Conservation (phyloP, 2,329 filamentous ascomycete genomes). For the Chrysoporthe puriensis region DNA sequence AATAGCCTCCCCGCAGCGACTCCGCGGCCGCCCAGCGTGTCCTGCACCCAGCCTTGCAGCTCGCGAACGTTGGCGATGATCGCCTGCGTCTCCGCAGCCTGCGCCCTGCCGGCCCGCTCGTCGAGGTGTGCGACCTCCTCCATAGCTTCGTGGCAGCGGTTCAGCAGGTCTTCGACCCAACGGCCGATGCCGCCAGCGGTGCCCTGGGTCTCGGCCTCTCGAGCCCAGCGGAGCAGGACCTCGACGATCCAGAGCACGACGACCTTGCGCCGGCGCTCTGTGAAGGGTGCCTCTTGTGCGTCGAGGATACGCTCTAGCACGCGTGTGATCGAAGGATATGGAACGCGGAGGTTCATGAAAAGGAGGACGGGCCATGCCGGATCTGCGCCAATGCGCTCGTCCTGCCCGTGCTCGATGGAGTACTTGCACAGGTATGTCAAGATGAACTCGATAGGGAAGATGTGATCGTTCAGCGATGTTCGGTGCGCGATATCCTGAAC, state of each 20-base stretch:
- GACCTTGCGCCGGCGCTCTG: constrained; percentile 51
- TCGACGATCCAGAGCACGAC: constrained; percentile 60
- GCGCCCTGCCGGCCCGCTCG: constrained; percentile 3
- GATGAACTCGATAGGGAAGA: constrained; percentile 65
- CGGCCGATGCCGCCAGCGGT: constrained; percentile 22
- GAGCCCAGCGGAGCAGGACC: constrained; percentile 53
- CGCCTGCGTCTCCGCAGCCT: constrained; percentile 5
- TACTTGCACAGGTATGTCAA: constrained; percentile 67
- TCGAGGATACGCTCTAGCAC: constrained; percentile 62
- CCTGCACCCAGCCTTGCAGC: constrained; percentile 13
- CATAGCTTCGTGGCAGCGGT: constrained; percentile 20
- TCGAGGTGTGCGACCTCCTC: constrained; percentile 20
- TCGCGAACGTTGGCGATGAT: constrained; percentile 8
- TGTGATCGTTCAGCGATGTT: constrained; percentile 66
- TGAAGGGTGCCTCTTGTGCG: constrained; percentile 63
- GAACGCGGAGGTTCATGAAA: constrained; percentile 59
- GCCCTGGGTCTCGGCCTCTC: constrained; percentile 52
- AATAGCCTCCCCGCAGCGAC: constrained; percentile 1
- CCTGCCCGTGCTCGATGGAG: constrained; percentile 60
- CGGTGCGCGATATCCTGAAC: constrained; percentile 68
- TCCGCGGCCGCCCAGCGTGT: not conserved
- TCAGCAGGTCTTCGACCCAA: constrained; percentile 28
- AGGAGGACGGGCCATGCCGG: constrained; percentile 61
- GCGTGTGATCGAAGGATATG: constrained; percentile 59
- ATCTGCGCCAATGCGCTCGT: constrained; percentile 60